Evolutionary conservation across 2,329 filamentous ascomycete genomes (phyloP), one percentile per base, ranked within the genome.

Genomic region (Bipolaris victoriae): DNA sequence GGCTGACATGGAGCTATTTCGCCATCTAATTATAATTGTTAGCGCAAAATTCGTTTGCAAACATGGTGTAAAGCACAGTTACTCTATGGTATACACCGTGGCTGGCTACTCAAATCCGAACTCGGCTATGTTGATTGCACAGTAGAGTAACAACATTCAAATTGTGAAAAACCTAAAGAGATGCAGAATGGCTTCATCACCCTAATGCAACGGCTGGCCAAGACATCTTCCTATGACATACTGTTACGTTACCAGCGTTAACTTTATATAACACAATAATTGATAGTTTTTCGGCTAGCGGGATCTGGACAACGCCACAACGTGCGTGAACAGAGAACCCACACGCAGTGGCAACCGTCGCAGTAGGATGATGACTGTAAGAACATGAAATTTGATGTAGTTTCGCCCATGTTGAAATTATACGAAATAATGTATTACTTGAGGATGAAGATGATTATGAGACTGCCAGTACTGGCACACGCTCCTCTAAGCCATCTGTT

Each of bases 401-500:
- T 41, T 41, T 41, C 7, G 24, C 13, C 26, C 15, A n/a, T 22
- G 2, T 26, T 24, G 22, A 35, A 43, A 43, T 1, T 22, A 1
- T 37, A 20, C 6, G 9, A 13, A 46, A 41, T 22, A 41, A 33
- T 18, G 2, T 35, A 13, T 6, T 44, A 26, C 7, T 45, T 1
- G 2, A 16, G 26, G 2, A 16, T 16, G 7, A 20, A 35, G n/a
- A 40, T 31, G 4, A 35, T 20, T 7, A 49, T 18, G 7, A 10
- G 2, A 15, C 29, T 5, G 24, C 18, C 10, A 13, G n/a, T 13
- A 22, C 52, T 6, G 52, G 29, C 5, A 11, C 37, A 44, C 16
- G 13, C n/a, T n/a, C 40, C 40, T 56, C 53, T 31, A 56, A n/a
- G 7, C 53, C 53, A 49, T 56, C 53, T 13, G 48, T 52, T 29